These are phyloP conservation scores for Chaetomiaceae sp. DNA, from an alignment of 2,329 filamentous ascomycete species.

Conservation along the genomic window DNA sequence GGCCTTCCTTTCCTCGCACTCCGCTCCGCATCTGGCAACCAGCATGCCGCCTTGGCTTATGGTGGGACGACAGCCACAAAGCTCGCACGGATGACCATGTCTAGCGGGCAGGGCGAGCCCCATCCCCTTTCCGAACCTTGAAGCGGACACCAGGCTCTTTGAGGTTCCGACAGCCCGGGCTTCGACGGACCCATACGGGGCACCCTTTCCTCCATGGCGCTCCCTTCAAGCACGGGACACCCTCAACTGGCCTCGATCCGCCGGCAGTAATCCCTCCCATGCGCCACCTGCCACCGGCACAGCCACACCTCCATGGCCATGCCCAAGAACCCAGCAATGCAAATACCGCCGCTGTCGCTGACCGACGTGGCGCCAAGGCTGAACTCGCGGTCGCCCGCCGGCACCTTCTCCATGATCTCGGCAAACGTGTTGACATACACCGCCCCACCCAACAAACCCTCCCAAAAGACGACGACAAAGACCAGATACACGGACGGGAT, in stretches of 20 bases:
- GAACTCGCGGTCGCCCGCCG: slow-evolving; percentile 77
- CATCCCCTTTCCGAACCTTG: too few relatives aligned
- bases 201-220: too few relatives aligned
- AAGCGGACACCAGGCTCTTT: too few relatives aligned
- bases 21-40: too few relatives aligned
- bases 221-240: too few relatives aligned
- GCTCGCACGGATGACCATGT: too few relatives aligned
- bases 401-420: slow-evolving; percentile 82
- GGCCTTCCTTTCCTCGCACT: too few relatives aligned
- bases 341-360: slow-evolving; percentile 88
- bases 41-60: too few relatives aligned
- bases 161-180: too few relatives aligned
- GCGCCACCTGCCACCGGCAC: slow-evolving; percentile 79
- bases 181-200: too few relatives aligned
- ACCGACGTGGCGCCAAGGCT: slow-evolving; percentile 86
- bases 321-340: slow-evolving; percentile 77
- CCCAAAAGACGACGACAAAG: slow-evolving; percentile 86
- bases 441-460: slow-evolving; percentile 81
- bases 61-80: too few relatives aligned
- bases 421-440: slow-evolving; percentile 97
- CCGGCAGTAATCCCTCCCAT: slow-evolving; percentile 71
- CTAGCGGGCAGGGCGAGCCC: too few relatives aligned
- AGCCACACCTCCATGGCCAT: slow-evolving; percentile 77
- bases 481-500: slow-evolving; percentile 83
- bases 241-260: slow-evolving; percentile 43